A percentile compares a stretch with the other conserved stretches of the same genome.
These are phyloP conservation scores for Chrysoporthe deuterocubensis DNA, from an alignment of 2,329 filamentous ascomycete genomes.

Conservation along the genomic window DNA sequence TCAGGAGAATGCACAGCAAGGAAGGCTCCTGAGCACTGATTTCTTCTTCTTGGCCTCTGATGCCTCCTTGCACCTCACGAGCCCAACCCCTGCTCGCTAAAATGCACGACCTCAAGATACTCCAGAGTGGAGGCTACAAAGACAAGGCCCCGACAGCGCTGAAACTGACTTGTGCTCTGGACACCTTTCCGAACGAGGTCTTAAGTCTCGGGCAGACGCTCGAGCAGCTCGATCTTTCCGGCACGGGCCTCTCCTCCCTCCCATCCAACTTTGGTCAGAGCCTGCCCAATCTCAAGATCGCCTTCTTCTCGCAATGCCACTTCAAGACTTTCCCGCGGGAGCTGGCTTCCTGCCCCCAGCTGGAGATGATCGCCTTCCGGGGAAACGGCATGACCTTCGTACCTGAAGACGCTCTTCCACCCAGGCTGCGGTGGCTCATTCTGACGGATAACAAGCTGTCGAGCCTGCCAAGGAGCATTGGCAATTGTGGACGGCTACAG, in stretches of 20 bases:
- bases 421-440: conserved; percentile 51
- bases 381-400: conserved; percentile 49
- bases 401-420: conserved; percentile 47
- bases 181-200: conserved; percentile 45
- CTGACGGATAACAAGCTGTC: conserved; percentile 50
- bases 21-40: neutral
- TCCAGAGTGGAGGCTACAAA: conserved; percentile 39
- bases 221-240: conserved; percentile 53
- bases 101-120: conserved; percentile 40
- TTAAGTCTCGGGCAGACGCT: conserved; percentile 46
- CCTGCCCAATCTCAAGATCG: conserved; percentile 49
- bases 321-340: conserved; percentile 48
- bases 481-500: conserved; percentile 46
- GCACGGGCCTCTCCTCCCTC: conserved; percentile 46
- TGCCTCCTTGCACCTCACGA: neutral
- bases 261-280: conserved; percentile 43
- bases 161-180: conserved; percentile 42
- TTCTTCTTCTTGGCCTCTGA: neutral
- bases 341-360: conserved; percentile 46
- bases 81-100: conserved; percentile 12
- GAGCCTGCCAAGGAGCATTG: conserved; percentile 46
- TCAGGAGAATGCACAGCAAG: neutral
- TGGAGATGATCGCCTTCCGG: conserved; percentile 56
- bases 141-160: conserved; percentile 37
- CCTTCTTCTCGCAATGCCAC: conserved; percentile 51